A percentile compares a stretch with the other conserved stretches of the same genome.
Evolutionary conservation across 2,329 filamentous ascomycete species (phyloP).

Genomic region (Atkinsonella hypoxylon): DNA sequence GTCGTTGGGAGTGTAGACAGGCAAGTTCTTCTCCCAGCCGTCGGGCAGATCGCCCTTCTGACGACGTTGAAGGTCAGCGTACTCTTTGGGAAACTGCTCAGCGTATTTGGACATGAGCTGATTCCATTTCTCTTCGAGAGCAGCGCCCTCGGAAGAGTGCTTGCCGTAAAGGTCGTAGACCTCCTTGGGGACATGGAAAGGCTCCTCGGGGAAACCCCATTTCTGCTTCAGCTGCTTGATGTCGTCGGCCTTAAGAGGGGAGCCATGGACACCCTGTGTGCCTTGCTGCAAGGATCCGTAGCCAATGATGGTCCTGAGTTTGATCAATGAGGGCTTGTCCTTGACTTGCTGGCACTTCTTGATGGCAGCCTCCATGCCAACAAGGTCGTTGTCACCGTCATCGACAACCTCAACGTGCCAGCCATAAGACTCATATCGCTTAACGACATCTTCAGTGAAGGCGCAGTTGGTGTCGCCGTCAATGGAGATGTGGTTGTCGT

Average conservation of each 20-base stretch:
- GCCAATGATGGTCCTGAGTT: constrained; percentile 93
- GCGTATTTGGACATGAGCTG: constrained; percentile 80
- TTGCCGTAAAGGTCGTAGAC: constrained; percentile 87
- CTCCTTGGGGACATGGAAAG: constrained; percentile 84
- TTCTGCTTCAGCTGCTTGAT: constrained; percentile 86
- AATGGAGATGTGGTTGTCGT: constrained; percentile 95
- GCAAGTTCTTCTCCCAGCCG: constrained; percentile 91
- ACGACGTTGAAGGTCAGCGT: constrained; percentile 71
- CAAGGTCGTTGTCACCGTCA: constrained; percentile 82
- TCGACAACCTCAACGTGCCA: constrained; percentile 82
- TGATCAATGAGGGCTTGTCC: constrained; percentile 95
- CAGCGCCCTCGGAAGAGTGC: constrained; percentile 75
- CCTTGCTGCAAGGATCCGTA: constrained; percentile 89
- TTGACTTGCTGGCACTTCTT: constrained; percentile 74
- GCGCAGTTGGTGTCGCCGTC: constrained; percentile 93
- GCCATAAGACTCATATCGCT: constrained; percentile 93
- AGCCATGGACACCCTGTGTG: constrained; percentile 91
- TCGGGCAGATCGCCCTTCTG: constrained; percentile 75
- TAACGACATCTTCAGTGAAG: constrained; percentile 92
- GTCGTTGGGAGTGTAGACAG: constrained; percentile 80
- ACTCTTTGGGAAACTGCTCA: constrained; percentile 63
- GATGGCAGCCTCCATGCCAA: constrained; percentile 79
- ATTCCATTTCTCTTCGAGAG: constrained; percentile 91
- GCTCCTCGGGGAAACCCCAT: constrained; percentile 91
- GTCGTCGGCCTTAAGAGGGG: constrained; percentile 89